Percentiles rank a stretch among this genome's conserved stretches.
Conservation (phyloP, 2,329 filamentous ascomycete genomes). For the Mycosphaerelloides madeirae region DNA sequence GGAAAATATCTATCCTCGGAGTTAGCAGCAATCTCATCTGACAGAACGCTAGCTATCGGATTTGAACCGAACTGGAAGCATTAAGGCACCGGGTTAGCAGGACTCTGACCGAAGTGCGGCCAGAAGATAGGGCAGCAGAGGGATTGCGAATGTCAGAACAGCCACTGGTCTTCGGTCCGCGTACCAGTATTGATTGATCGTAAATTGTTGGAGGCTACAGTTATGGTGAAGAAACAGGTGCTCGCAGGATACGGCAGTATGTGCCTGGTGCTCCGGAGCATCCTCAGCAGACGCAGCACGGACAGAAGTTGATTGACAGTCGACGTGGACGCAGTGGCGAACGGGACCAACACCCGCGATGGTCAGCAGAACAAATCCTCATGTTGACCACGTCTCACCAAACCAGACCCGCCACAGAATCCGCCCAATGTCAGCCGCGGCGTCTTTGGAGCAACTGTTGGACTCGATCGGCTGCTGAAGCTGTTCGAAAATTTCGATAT, state of each 20-base stretch:
- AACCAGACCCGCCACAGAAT: conserved; percentile 13
- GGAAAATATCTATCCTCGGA: too few species aligned
- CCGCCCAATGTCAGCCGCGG: conserved; percentile 38
- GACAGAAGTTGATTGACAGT: conserved; percentile 10
- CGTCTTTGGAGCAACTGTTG: conserved; percentile 39
- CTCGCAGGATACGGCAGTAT: conserved; percentile 36
- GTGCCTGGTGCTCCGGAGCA: not conserved
- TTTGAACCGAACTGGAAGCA: too few species aligned
- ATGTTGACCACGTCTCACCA: not conserved
- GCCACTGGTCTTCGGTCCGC: too few species aligned
- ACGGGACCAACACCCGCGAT: conserved; percentile 39
- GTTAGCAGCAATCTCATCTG: too few species aligned
- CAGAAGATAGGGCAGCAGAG: too few species aligned
- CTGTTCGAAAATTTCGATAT: conserved; percentile 37
- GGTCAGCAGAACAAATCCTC: not conserved
- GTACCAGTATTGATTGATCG: too few species aligned
- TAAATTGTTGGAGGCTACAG: too few species aligned
- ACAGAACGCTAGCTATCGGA: too few species aligned
- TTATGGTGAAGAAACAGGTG: conserved; percentile 29
- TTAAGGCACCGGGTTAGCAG: too few species aligned
- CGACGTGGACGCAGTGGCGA: conserved; percentile 38
- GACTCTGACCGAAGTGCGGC: too few species aligned
- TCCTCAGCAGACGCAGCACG: not conserved
- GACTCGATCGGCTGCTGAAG: conserved; percentile 38
- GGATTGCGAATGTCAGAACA: too few species aligned